Evolutionary conservation across 2,329 filamentous ascomycete species (phyloP).

Genomic region (Chaetomiaceae sp.): DNA sequence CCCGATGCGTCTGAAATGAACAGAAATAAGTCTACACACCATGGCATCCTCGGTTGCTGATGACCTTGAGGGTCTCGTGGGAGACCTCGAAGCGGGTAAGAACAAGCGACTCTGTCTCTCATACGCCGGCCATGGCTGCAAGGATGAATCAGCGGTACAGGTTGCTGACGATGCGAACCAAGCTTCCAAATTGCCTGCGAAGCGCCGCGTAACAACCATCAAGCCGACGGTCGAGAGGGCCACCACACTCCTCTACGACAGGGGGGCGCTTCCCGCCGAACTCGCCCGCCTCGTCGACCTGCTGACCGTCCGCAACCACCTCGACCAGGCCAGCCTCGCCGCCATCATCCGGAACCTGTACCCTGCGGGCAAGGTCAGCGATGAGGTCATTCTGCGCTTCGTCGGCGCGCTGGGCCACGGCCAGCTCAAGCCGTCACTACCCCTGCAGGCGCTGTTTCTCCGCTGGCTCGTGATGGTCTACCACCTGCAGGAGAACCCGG

Average conservation of each 20-base stretch:
- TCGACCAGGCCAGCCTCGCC: conserved; percentile 70
- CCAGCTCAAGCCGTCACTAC: conserved; percentile 64
- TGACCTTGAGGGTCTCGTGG: conserved; percentile 18
- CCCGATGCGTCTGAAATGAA: too few relatives aligned
- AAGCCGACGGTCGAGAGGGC: conserved; percentile 59
- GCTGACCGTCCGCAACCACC: conserved; percentile 57
- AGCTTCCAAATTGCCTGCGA: conserved; percentile 58
- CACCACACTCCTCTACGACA: conserved; percentile 57
- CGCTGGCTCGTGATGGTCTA: conserved; percentile 76
- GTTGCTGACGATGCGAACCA: conserved; percentile 12
- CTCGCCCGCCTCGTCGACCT: conserved; percentile 61
- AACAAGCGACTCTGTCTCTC: background rate
- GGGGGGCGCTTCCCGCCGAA: conserved; percentile 56
- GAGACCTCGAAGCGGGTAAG: conserved; percentile 22
- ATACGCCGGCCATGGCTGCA: background rate
- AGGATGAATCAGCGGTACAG: conserved; percentile 3
- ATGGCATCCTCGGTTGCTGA: conserved; percentile 11
- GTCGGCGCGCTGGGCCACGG: conserved; percentile 73
- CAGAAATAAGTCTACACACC: background rate
- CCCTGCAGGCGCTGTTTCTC: conserved; percentile 63
- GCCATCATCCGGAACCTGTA: conserved; percentile 69
- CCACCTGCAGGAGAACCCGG: conserved; percentile 59
- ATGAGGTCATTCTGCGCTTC: conserved; percentile 56
- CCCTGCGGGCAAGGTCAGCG: conserved; percentile 58
- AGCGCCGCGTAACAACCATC: conserved; percentile 57